phyloP scores from a whole-genome alignment of 768 basidiomycete genomes.

The Pulveroboletus sp. region DNA sequence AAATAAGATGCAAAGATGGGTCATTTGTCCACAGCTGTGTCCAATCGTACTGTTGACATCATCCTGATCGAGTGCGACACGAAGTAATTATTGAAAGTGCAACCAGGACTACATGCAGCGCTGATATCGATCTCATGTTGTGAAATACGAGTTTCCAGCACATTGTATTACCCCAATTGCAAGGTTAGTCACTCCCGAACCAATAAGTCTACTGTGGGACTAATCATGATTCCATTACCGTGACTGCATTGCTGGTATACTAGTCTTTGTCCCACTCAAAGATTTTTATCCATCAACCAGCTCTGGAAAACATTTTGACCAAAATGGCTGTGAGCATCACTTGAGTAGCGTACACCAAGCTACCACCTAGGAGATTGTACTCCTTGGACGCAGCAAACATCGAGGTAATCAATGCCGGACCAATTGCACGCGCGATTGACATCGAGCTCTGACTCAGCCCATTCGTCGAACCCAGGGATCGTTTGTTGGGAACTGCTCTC shows the following conservation, averaged over 20 bases:
- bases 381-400: constrained; percentile 52
- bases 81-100: too few relatives aligned
- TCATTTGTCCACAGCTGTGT: too few relatives aligned
- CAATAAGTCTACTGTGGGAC: too few relatives aligned
- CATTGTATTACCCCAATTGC: too few relatives aligned
- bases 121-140: too few relatives aligned
- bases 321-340: constrained; percentile 25
- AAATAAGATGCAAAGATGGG: too few relatives aligned
- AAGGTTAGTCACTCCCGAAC: too few relatives aligned
- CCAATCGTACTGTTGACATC: too few relatives aligned
- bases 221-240: too few relatives aligned
- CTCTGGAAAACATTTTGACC: constrained; percentile 22
- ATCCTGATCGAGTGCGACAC: too few relatives aligned
- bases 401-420: constrained; percentile 47
- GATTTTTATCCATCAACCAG: neutral
- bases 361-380: constrained; percentile 46
- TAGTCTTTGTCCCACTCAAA: neutral
- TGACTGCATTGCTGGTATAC: neutral
- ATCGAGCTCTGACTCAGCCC: constrained; percentile 51
- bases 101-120: too few relatives aligned
- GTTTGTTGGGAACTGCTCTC: constrained; percentile 48
- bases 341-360: constrained; percentile 47
- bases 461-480: constrained; percentile 55
- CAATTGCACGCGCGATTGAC: constrained; percentile 46
- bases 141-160: too few relatives aligned